These are phyloP conservation scores for Ilyonectria robusta DNA, from an alignment of 2,329 filamentous ascomycete species.

Conservation along the genomic window DNA sequence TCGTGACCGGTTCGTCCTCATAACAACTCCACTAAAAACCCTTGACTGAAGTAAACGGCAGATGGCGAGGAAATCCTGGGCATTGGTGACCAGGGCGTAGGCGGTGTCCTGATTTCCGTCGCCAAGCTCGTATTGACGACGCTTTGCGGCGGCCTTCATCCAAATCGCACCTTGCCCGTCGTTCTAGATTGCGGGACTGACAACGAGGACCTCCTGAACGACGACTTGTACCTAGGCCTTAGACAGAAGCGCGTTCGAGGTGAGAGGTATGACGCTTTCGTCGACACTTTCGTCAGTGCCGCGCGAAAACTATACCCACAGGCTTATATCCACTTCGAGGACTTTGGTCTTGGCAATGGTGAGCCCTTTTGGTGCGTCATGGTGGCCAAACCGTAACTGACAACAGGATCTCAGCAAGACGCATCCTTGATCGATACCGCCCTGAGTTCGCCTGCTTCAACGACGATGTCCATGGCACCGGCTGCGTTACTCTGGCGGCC, in stretches of 20 bases:
- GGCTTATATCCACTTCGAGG: slow-evolving; percentile 91
- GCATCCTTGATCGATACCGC: slow-evolving; percentile 83
- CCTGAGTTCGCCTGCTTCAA: slow-evolving; percentile 87
- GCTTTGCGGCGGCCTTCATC: slow-evolving; percentile 88
- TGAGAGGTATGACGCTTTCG: slow-evolving; percentile 81
- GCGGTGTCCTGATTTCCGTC: slow-evolving; percentile 85
- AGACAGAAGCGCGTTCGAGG: slow-evolving; percentile 77
- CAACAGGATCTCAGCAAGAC: slow-evolving; percentile 66
- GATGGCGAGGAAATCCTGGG: slow-evolving; percentile 82
- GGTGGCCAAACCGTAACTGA: background rate
- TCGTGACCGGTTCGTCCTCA: slow-evolving; percentile 77
- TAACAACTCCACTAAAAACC: accelerated
- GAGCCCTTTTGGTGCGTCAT: slow-evolving; percentile 22
- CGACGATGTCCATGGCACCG: slow-evolving; percentile 91
- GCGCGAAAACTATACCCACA: slow-evolving; percentile 80
- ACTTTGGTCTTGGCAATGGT: slow-evolving; percentile 85
- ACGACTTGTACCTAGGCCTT: slow-evolving; percentile 85
- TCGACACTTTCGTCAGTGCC: slow-evolving; percentile 80
- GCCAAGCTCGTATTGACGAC: slow-evolving; percentile 89
- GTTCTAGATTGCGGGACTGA: slow-evolving; percentile 90
- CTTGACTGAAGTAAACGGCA: slow-evolving; percentile 34
- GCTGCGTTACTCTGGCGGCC: slow-evolving; percentile 87
- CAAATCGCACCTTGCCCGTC: slow-evolving; percentile 82
- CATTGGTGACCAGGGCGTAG: slow-evolving; percentile 90
- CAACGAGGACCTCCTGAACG: slow-evolving; percentile 80